These are phyloP conservation scores for Asterophora parasitica DNA, from an alignment of 768 basidiomycete genomes.

Conservation along the genomic window DNA sequence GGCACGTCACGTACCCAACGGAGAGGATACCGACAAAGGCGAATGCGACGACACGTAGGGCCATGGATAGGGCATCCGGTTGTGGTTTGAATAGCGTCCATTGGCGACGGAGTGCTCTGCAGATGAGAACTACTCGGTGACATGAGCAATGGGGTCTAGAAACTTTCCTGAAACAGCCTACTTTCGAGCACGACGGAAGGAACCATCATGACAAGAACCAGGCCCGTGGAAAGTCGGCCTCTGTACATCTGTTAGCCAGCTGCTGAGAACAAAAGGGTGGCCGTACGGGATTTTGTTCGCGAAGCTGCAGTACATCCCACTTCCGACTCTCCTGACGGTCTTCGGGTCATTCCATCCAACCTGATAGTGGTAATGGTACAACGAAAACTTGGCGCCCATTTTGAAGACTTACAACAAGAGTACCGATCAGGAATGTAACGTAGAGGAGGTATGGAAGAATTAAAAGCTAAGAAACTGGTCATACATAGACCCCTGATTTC, in stretches of 20 bases:
- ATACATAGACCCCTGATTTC: no score
- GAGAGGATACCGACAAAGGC: constrained; percentile 19
- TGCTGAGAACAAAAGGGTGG: background rate
- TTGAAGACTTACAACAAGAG: constrained; percentile 14
- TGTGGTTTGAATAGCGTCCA: constrained; percentile 18
- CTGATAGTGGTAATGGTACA: constrained; percentile 2
- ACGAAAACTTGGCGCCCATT: no score
- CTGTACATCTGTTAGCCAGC: constrained; percentile 4
- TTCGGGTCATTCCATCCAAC: constrained; percentile 13
- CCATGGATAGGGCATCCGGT: constrained; percentile 17
- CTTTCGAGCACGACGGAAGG: constrained; percentile 19
- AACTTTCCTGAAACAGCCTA: constrained; percentile 3
- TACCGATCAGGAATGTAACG: constrained; percentile 17
- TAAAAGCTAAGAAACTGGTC: constrained; percentile 12
- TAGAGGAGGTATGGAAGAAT: constrained; percentile 17
- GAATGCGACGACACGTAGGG: constrained; percentile 20
- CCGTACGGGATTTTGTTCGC: constrained; percentile 3
- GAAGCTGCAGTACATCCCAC: constrained; percentile 23
- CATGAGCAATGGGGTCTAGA: background rate
- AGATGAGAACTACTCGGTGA: constrained; percentile 14
- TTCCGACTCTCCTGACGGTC: constrained; percentile 14
- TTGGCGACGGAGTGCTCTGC: constrained; percentile 17
- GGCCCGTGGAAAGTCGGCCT: constrained; percentile 15
- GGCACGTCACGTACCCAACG: constrained; percentile 15
- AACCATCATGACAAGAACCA: constrained; percentile 14